phyloP scores from a whole-genome alignment of 1,284 basidiomycete genomes.

The Fomitiporia mediterranea region DNA sequence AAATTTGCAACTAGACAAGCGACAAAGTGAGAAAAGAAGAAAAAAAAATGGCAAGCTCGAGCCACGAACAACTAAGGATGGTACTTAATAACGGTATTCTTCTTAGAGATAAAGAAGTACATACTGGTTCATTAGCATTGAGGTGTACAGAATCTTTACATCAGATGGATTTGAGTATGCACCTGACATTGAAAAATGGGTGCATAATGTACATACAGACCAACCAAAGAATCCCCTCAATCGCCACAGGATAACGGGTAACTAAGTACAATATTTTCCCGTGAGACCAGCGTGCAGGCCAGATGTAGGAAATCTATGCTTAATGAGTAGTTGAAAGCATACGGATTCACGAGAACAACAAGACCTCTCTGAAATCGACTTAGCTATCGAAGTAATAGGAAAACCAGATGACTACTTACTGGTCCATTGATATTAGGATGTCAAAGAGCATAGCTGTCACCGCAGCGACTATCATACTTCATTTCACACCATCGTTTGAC shows the following conservation, averaged over 20 bases:
- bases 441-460: conserved; percentile 12
- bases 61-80: conserved; percentile 5
- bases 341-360: too few relatives aligned
- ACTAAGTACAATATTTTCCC: conserved; percentile 12
- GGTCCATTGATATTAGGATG: conserved; percentile 8
- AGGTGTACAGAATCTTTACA: conserved; percentile 3
- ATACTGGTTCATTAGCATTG: not conserved
- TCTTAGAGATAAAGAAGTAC: not conserved
- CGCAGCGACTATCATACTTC: conserved; percentile 8
- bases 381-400: too few relatives aligned
- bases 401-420: conserved; percentile 6
- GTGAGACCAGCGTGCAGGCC: conserved; percentile 3
- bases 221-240: conserved; percentile 9
- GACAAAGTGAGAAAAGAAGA: not conserved
- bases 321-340: not conserved
- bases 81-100: not conserved
- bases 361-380: not conserved
- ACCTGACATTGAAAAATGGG: not conserved
- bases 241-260: conserved; percentile 6
- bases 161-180: not conserved
- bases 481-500: too few relatives aligned
- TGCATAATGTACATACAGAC: conserved; percentile 1
- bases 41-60: not conserved
- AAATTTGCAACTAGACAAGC: conserved; percentile 5
- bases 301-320: conserved; percentile 1